Percentiles rank a stretch among this genome's conserved stretches.
Evolutionary conservation across 148 eudicot species (phyloP).

Genomic region (Dianthus caryophyllus): DNA sequence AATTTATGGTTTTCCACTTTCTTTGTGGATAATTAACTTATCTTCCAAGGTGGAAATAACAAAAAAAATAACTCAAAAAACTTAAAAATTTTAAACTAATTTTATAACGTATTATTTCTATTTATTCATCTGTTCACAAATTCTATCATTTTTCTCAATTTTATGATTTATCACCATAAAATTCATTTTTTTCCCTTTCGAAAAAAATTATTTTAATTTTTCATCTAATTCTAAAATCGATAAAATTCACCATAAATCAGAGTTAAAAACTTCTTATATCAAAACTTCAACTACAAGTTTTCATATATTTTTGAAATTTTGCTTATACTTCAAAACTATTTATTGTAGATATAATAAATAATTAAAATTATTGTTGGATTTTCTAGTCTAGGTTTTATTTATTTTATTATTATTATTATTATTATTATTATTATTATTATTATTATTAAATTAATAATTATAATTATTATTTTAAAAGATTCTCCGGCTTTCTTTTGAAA

Average conservation of each 20-base stretch:
- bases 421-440: neutral
- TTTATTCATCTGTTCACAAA: too few species aligned
- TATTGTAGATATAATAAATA: neutral
- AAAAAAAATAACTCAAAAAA: neutral
- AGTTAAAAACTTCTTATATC: neutral
- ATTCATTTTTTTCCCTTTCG: neutral
- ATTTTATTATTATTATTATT: neutral
- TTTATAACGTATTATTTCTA: too few species aligned
- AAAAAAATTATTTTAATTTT: neutral
- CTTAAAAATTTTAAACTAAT: neutral
- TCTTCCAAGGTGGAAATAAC: slow-evolving; percentile 1
- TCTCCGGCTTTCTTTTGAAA: slow-evolving; percentile 5
- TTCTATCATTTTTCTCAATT: too few species aligned
- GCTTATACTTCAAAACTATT: neutral
- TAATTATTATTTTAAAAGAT: too few species aligned
- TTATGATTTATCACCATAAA: neutral
- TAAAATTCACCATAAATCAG: slow-evolving; percentile 20
- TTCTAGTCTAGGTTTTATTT: slow-evolving; percentile 26
- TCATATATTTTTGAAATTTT: neutral
- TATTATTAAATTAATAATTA: too few species aligned
- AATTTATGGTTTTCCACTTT: too few species aligned
- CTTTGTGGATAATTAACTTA: too few species aligned
- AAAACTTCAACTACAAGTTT: neutral
- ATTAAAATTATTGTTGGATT: slow-evolving; percentile 16
- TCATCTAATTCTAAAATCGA: neutral